phyloP scores from a whole-genome alignment of 148 eudicot genomes.

The Arctostaphylos glauca region DNA sequence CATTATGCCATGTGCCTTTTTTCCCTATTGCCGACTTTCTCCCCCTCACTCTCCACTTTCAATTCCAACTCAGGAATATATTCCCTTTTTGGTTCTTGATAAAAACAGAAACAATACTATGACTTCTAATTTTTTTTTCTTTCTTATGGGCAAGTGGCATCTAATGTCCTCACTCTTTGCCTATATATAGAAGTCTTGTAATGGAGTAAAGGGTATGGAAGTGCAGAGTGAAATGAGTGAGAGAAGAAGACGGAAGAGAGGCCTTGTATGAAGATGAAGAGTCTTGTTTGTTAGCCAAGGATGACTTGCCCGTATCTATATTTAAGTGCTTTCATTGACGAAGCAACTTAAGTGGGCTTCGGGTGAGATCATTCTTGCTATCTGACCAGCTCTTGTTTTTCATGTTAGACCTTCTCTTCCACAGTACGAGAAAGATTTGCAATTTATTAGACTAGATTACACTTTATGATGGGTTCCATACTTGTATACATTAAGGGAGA shows the following conservation, averaged over 20 bases:
- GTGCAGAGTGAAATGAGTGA: neutral
- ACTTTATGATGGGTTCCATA: too few species aligned
- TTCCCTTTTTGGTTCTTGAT: neutral
- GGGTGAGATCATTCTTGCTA: conserved; percentile 9
- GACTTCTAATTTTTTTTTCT: neutral
- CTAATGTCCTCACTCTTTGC: neutral
- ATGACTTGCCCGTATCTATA: conserved; percentile 19
- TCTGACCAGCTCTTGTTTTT: neutral
- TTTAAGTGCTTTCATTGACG: neutral
- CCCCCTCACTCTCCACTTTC: neutral
- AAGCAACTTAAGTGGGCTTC: neutral
- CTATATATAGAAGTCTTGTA: conserved; percentile 1
- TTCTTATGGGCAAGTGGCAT: neutral
- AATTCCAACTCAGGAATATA: neutral
- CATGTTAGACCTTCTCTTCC: conserved; percentile 18
- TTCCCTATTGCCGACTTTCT: neutral
- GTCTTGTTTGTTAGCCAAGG: conserved; percentile 21
- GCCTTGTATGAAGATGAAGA: conserved; percentile 17
- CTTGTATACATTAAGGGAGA: too few species aligned
- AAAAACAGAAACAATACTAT: neutral
- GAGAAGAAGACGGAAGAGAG: conserved; percentile 4
- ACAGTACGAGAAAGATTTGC: neutral
- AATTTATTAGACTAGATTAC: neutral
- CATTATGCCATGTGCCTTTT: too few species aligned
- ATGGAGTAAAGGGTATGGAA: neutral